These are phyloP conservation scores for Gossypium mustelinum DNA, from an alignment of 345 rosid genomes.

Conservation along the genomic window DNA sequence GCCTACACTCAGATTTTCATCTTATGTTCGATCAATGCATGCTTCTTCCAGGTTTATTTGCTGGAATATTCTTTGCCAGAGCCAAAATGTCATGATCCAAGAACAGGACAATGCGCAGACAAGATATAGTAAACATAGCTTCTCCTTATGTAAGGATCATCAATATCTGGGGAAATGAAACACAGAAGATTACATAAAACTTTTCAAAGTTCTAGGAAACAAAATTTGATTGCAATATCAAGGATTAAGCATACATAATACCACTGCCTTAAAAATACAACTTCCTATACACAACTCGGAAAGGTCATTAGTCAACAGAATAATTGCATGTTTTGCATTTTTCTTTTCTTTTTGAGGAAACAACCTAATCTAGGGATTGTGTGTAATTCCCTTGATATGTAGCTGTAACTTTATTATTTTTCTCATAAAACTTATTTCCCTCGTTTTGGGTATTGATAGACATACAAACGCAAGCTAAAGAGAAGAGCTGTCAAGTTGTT, in stretches of 20 bases:
- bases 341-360: background rate
- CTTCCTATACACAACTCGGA: background rate
- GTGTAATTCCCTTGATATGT: background rate
- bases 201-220: background rate
- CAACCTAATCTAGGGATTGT: background rate
- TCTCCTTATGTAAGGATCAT: background rate
- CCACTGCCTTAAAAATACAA: background rate
- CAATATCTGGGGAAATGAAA: background rate
- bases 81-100: constrained; percentile 77
- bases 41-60: constrained; percentile 66
- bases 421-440: background rate
- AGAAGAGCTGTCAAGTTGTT: background rate
- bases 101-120: background rate
- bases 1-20: background rate
- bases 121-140: constrained; percentile 1
- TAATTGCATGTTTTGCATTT: background rate
- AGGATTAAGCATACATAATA: background rate
- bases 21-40: background rate
- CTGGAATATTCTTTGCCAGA: constrained; percentile 73
- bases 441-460: background rate
- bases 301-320: background rate
- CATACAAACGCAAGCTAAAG: background rate
- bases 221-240: background rate
- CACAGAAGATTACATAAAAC: background rate
- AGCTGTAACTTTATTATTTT: background rate